Evolutionary conservation across 805 yeast genomes (phyloP), one percentile per base, ranked within the genome.

Genomic region (Saccharomycopsis guyanensis): DNA sequence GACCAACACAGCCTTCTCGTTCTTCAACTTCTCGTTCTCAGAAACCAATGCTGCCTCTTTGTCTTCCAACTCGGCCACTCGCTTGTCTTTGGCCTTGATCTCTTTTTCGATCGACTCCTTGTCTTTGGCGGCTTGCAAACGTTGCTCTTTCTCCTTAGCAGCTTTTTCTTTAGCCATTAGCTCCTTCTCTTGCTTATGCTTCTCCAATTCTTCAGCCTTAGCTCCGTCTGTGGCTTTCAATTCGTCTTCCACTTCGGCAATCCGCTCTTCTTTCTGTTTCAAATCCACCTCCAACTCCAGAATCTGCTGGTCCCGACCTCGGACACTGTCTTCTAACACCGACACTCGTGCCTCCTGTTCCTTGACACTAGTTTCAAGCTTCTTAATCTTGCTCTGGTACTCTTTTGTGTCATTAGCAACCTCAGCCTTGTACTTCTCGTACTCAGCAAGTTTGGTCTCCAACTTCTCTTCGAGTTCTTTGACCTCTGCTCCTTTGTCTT

Each of bases 161-260:
- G 25, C 39, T 24, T 45, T 38, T 32, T 34, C 45, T 35, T 38
- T 36, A 16, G 36, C 29, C 8, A 38, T 13, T 23, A n/a, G 23
- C 38, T 33, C 39, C 27, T 40, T 23, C 2, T 18, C 27, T 24
- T 16, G 38, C 29, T 40, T 37, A 6, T 5, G 6, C 29, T 16
- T 31, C 42, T 42, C 38, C 25, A 42, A 36, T 10, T 25, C 37
- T 18, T 47, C 46, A 31, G 43, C 27, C n/a, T 40, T 12, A 18
- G 38, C 23, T 6, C 13, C 15, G 20, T 27, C 45, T 20, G 18
- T 40, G 40, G 33, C 13, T 18, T 20, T 34, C n/a, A 24, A 10
- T 2, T 24, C 20, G 8, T 27, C 40, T 15, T 36, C 46, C 33
- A 37, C n/a, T 18, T 7, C 2, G 22, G 35, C 4, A 24, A 27